phyloP scores from a whole-genome alignment of 352 stramenopile species.

The Globisporangium paroecandrum region DNA sequence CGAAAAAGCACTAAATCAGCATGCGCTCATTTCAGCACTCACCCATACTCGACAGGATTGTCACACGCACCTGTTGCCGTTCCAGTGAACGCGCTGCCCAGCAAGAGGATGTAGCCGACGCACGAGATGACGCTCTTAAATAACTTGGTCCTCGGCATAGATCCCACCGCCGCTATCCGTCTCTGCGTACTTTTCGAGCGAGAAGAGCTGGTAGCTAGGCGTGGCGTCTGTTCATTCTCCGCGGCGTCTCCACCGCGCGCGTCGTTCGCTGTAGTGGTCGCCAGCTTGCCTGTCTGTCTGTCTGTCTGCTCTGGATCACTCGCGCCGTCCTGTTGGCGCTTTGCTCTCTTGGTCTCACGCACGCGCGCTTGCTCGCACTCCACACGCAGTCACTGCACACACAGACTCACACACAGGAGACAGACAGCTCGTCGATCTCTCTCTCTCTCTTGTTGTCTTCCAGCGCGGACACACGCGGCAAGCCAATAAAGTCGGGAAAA shows the following conservation, averaged over 20 bases:
- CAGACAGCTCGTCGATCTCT: not conserved
- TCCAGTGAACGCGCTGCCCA: not conserved
- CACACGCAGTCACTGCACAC: not conserved
- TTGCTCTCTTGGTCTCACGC: not conserved
- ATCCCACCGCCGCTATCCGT: not conserved
- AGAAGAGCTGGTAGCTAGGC: not conserved
- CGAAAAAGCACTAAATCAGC: conserved; percentile 4
- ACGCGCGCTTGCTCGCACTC: not conserved
- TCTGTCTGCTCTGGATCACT: not conserved
- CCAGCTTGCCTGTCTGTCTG: conserved; percentile 13
- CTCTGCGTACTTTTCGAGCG: not conserved
- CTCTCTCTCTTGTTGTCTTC: not conserved
- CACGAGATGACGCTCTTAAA: not conserved
- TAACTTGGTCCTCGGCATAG: not conserved
- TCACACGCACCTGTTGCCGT: conserved; percentile 8
- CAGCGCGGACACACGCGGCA: not conserved
- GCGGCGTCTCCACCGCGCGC: conserved; percentile 9
- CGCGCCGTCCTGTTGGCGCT: not conserved
- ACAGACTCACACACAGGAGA: not conserved
- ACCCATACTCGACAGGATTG: not conserved
- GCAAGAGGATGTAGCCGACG: not conserved
- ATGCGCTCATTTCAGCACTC: not conserved
- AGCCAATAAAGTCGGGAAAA: conserved; percentile 1
- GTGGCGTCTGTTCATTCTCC: conserved; percentile 20
- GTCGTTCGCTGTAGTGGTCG: conserved; percentile 8